phyloP scores from a whole-genome alignment of 768 basidiomycete species.

The Mrakia hoshinonis region DNA sequence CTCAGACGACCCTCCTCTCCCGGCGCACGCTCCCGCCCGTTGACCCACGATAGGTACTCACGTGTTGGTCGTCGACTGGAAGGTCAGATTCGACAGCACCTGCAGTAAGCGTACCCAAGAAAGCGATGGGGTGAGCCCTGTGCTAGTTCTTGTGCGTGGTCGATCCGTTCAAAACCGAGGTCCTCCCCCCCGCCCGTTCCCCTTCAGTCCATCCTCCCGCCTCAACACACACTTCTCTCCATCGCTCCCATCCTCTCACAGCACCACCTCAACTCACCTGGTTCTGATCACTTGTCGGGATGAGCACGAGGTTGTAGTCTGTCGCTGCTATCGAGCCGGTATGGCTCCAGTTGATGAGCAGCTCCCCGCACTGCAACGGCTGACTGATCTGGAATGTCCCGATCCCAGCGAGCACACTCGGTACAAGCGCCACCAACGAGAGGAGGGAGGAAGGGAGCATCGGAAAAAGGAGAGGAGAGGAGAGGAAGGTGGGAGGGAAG shows the following conservation, averaged over 20 bases:
- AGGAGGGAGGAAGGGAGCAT: constrained; percentile 6
- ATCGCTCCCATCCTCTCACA: no score
- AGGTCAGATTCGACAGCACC: constrained; percentile 17
- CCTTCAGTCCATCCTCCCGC: no score
- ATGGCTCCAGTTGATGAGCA: constrained; percentile 15
- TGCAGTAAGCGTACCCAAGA: not conserved
- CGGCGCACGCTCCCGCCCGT: not conserved
- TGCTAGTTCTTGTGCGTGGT: no score
- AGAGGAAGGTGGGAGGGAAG: not conserved
- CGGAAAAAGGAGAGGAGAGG: not conserved
- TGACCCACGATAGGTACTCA: not conserved
- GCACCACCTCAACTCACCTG: not conserved
- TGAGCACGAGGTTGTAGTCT: constrained; percentile 21
- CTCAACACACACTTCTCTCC: no score
- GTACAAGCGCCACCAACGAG: not conserved
- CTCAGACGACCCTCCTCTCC: not conserved
- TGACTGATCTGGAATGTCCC: constrained; percentile 13
- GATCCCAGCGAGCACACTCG: constrained; percentile 2
- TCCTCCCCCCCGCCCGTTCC: no score
- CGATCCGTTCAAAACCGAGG: no score
- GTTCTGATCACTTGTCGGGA: constrained; percentile 21
- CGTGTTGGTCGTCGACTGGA: not conserved
- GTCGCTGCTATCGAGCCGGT: not conserved
- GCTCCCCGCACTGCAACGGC: constrained; percentile 12
- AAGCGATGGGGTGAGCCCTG: no score